A percentile compares a stretch with the other conserved stretches of the same genome.
phyloP scores from a whole-genome alignment of 192 early-diverging fungal genomes.

The Umbelopsis sp. region DNA sequence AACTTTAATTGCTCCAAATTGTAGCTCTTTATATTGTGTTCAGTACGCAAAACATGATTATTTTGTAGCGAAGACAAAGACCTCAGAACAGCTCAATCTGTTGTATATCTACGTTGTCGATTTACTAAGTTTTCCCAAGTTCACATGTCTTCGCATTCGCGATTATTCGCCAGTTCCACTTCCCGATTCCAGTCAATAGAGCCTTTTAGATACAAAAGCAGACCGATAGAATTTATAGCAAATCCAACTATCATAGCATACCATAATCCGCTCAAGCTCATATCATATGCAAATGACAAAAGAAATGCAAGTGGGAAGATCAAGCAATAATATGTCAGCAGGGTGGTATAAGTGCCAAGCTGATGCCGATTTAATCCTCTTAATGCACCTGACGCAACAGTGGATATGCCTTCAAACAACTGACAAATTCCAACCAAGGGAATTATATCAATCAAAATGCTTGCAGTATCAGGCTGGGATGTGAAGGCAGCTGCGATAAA shows the following conservation, averaged over 20 bases:
- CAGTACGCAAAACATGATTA: too few species aligned
- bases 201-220: background rate
- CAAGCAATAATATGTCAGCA: constrained; percentile 62
- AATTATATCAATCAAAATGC: constrained; percentile 66
- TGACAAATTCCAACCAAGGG: constrained; percentile 78
- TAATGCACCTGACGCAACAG: constrained; percentile 64
- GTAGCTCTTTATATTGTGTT: too few species aligned
- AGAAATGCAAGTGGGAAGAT: constrained; percentile 60
- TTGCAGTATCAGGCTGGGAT: constrained; percentile 62
- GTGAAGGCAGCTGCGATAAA: constrained; percentile 68
- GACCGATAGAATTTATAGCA: background rate
- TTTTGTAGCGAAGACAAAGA: too few species aligned
- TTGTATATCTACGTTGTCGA: too few species aligned
- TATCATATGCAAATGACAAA: constrained; percentile 51
- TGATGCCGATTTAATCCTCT: constrained; percentile 76
- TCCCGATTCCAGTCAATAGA: background rate
- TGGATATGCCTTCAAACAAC: constrained; percentile 63
- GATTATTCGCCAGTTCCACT: background rate
- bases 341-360: constrained; percentile 52
- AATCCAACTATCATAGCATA: constrained; percentile 49
- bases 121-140: too few species aligned
- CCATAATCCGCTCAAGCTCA: constrained; percentile 66
- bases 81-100: too few species aligned
- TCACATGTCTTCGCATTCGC: background rate
- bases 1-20: too few species aligned